Conservation (phyloP, 495 filamentous ascomycete species). For the Hyaloscypha finlandica region DNA sequence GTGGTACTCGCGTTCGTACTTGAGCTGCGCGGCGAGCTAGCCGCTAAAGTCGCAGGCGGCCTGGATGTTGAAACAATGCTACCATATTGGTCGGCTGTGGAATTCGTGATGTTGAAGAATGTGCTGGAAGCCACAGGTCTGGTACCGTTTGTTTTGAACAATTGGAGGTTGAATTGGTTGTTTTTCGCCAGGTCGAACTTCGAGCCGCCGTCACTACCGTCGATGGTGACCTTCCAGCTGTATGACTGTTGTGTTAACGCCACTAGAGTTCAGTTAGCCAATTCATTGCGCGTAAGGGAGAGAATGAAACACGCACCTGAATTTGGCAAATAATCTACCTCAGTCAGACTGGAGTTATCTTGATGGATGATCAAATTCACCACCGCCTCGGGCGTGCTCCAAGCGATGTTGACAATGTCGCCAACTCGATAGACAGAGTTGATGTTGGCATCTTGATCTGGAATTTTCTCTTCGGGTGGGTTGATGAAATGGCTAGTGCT, state of each 20-base stretch:
- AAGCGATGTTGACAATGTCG: constrained; percentile 9
- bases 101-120: constrained; percentile 9
- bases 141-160: neutral
- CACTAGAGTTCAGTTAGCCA: neutral
- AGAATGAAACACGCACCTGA: neutral
- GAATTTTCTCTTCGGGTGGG: neutral
- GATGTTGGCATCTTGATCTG: neutral
- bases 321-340: constrained; percentile 4
- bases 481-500: constrained; percentile 6
- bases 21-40: neutral
- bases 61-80: neutral
- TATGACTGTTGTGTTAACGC: neutral
- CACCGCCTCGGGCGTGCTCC: neutral
- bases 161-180: constrained; percentile 4
- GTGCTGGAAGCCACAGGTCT: neutral
- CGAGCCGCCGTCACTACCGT: constrained; percentile 10
- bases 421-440: constrained; percentile 2
- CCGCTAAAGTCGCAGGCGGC: neutral
- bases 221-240: constrained; percentile 11
- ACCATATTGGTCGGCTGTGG: constrained; percentile 8
- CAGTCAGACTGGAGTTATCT: neutral
- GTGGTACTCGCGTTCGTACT: too few relatives aligned
- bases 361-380: constrained; percentile 6
- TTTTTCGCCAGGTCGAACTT: neutral
- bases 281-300: neutral